Percentiles rank a stretch among this genome's conserved stretches.
Conservation (phyloP, 129 eudicot genomes). For the Tanacetum coccineum region DNA sequence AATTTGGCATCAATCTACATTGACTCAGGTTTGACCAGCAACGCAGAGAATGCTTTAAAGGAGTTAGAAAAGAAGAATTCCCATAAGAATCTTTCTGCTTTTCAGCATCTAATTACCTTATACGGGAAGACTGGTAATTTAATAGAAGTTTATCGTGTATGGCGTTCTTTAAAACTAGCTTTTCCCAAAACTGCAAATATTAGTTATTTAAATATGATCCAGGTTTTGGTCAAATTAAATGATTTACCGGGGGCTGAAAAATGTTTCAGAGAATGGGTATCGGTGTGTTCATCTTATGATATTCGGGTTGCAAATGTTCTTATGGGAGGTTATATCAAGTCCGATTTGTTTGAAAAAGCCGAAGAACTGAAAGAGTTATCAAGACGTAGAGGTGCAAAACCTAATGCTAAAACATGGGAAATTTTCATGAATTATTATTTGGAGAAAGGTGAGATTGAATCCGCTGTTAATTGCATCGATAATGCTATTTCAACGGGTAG, state of each 20-base stretch:
- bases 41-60: slow-evolving; percentile 65
- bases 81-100: not conserved
- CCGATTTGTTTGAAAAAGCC: slow-evolving; percentile 66
- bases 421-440: slow-evolving; percentile 68
- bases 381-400: slow-evolving; percentile 54
- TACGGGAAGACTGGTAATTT: slow-evolving; percentile 82
- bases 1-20: slow-evolving; percentile 89
- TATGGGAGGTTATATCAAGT: slow-evolving; percentile 62
- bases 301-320: slow-evolving; percentile 75
- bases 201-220: slow-evolving; percentile 87
- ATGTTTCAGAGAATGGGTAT: slow-evolving; percentile 85
- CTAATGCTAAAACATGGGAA: slow-evolving; percentile 98
- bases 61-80: not conserved
- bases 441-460: slow-evolving; percentile 50
- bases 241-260: slow-evolving; percentile 98
- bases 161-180: slow-evolving; percentile 94
- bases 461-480: slow-evolving; percentile 57
- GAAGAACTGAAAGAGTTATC: slow-evolving; percentile 54
- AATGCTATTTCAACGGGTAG: slow-evolving; percentile 58
- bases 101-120: slow-evolving; percentile 72
- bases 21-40: slow-evolving; percentile 56
- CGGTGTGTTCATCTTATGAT: slow-evolving; percentile 55
- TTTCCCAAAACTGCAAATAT: slow-evolving; percentile 71
- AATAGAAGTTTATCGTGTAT: slow-evolving; percentile 83
- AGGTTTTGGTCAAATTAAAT: slow-evolving; percentile 72